Evolutionary conservation across 441 rosid species (phyloP).

Genomic region (Adansonia rubrostipa): DNA sequence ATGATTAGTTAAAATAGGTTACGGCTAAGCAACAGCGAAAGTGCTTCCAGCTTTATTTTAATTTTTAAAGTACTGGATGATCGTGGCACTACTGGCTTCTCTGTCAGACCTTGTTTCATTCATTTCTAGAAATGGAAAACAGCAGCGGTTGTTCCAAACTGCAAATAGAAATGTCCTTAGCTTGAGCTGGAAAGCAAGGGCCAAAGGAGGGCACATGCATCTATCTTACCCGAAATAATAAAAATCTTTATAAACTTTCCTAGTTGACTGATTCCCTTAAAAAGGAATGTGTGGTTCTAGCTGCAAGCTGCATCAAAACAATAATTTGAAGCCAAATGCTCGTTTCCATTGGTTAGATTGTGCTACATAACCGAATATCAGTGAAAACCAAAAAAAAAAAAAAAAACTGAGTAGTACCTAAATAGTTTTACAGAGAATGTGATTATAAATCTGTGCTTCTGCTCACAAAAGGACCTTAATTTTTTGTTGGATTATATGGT

Average conservation of each 20-base stretch:
- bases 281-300: not conserved
- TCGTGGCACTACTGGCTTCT: not conserved
- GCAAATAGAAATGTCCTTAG: not conserved
- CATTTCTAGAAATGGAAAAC: not conserved
- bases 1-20: conserved; percentile 26
- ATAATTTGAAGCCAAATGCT: not conserved
- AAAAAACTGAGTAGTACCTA: not conserved
- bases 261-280: not conserved
- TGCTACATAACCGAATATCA: not conserved
- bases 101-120: conserved; percentile 11
- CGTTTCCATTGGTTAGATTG: not conserved
- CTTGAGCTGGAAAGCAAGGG: not conserved
- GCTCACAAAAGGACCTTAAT: not conserved
- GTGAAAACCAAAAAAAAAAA: too few relatives aligned
- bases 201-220: conserved; percentile 11
- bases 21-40: conserved; percentile 26
- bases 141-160: not conserved
- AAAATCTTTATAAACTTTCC: not conserved
- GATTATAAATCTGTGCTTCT: not conserved
- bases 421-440: not conserved
- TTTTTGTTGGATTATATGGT: not conserved
- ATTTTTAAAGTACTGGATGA: conserved; percentile 1
- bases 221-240: not conserved
- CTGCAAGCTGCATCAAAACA: not conserved
- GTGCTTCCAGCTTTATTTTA: conserved; percentile 1